Conservation (phyloP, 2,329 filamentous ascomycete species). For the Pseudogymnoascus sp. region DNA sequence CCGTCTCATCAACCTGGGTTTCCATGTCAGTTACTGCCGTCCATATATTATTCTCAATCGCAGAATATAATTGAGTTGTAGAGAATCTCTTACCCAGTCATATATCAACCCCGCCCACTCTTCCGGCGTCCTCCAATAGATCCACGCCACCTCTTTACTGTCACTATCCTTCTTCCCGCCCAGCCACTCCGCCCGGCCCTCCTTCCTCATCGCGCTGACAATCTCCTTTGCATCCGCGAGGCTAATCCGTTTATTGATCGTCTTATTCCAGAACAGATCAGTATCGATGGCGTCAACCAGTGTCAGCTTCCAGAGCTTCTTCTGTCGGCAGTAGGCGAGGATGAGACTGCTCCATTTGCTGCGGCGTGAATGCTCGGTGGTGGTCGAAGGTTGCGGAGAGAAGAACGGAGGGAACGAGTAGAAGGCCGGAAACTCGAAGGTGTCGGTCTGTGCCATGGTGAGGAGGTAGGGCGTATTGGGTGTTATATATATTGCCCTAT, state of each 20-base stretch:
- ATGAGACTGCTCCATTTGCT: conserved; percentile 82
- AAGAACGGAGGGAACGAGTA: conserved; percentile 82
- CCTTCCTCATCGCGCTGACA: conserved; percentile 50
- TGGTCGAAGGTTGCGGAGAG: conserved; percentile 68
- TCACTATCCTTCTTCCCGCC: conserved; percentile 30
- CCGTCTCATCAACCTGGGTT: conserved; percentile 64
- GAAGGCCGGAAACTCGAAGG: conserved; percentile 53
- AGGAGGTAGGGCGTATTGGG: background rate
- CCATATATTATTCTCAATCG: background rate
- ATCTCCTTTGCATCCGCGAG: conserved; percentile 49
- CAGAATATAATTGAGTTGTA: background rate
- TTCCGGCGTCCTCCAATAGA: conserved; percentile 81
- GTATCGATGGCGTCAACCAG: conserved; percentile 54
- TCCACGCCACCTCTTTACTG: conserved; percentile 53
- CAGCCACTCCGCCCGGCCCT: conserved; percentile 62
- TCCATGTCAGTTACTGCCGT: background rate
- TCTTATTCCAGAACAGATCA: conserved; percentile 50
- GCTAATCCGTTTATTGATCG: conserved; percentile 44
- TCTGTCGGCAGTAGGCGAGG: conserved; percentile 72
- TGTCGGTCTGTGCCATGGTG: background rate
- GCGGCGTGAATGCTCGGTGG: conserved; percentile 68
- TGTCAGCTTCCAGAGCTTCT: conserved; percentile 66
- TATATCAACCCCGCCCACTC: conserved; percentile 82
- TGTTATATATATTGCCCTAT: background rate
- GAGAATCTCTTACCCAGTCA: conserved; percentile 50